Evolutionary conservation across 208 protist genomes (phyloP).

Genomic region (Leishmania lainsoni): DNA sequence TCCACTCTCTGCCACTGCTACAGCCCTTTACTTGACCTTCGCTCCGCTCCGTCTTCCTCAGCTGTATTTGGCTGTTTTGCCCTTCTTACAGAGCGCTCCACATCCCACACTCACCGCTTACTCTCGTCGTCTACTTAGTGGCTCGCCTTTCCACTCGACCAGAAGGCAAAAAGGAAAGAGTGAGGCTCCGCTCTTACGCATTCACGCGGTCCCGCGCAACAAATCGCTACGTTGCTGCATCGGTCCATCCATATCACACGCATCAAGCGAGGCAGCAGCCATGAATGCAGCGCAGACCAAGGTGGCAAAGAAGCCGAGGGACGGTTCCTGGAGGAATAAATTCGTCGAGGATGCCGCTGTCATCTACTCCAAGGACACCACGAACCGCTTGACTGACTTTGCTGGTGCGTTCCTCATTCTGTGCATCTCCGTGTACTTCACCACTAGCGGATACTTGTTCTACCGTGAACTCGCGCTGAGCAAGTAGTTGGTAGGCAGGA

Average conservation of each 20-base stretch:
- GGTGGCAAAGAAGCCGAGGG: neutral
- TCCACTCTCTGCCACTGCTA: neutral
- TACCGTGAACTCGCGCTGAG: slow-evolving; percentile 68
- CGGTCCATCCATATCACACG: neutral
- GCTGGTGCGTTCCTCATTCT: slow-evolving; percentile 69
- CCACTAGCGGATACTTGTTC: slow-evolving; percentile 67
- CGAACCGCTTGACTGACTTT: slow-evolving; percentile 67
- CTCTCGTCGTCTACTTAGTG: neutral
- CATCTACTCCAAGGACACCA: slow-evolving; percentile 62
- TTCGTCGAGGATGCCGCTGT: slow-evolving; percentile 63
- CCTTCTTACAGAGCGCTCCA: neutral
- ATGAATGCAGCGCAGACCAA: neutral
- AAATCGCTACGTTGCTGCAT: neutral
- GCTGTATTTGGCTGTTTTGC: neutral
- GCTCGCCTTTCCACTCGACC: neutral
- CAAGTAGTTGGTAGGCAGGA: slow-evolving; percentile 2
- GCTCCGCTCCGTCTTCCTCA: neutral
- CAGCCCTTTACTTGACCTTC: neutral
- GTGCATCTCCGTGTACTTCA: slow-evolving; percentile 83
- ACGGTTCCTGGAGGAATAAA: slow-evolving; percentile 34
- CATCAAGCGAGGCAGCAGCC: neutral
- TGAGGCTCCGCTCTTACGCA: neutral
- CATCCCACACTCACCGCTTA: neutral
- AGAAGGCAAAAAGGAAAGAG: neutral
- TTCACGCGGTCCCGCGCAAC: neutral